Conservation (phyloP, 2,329 filamentous ascomycete species). For the Microcera coccophila region DNA sequence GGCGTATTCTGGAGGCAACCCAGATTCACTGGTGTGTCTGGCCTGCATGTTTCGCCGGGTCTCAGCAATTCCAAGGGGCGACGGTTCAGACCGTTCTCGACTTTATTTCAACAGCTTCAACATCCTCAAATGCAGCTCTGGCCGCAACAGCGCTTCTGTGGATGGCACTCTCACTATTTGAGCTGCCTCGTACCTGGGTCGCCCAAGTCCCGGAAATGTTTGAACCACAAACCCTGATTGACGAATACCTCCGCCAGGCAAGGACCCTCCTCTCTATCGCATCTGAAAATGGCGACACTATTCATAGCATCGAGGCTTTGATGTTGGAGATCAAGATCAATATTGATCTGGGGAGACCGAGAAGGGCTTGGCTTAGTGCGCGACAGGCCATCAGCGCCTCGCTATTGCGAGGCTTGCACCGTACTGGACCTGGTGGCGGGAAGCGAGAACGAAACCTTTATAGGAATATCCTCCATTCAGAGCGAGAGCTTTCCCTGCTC, state of each 20-base stretch:
- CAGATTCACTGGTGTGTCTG: background rate
- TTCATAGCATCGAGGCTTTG: slow-evolving; percentile 52
- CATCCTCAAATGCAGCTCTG: background rate
- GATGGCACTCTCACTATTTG: background rate
- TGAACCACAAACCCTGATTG: slow-evolving; percentile 1
- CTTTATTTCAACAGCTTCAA: background rate
- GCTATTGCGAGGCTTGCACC: slow-evolving; percentile 48
- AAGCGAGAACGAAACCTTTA: slow-evolving; percentile 35
- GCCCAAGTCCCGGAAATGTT: background rate
- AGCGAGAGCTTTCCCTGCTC: slow-evolving; percentile 35
- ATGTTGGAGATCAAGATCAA: slow-evolving; percentile 50
- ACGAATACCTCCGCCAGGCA: slow-evolving; percentile 2
- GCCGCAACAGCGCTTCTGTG: background rate
- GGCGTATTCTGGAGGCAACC: background rate
- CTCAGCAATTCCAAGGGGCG: background rate
- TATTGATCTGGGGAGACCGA: slow-evolving; percentile 52
- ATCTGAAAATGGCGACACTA: slow-evolving; percentile 24
- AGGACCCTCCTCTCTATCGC: slow-evolving; percentile 2
- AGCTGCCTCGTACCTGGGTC: background rate
- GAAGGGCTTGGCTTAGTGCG: slow-evolving; percentile 49
- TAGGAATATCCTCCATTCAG: slow-evolving; percentile 38
- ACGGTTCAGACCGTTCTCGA: background rate
- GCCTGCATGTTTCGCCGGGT: background rate
- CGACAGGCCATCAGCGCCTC: slow-evolving; percentile 50
- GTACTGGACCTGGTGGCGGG: slow-evolving; percentile 20